Evolutionary conservation across 768 basidiomycete species (phyloP), one percentile per base, ranked within the genome.

Genomic region (Mycena olivaceomarginata): DNA sequence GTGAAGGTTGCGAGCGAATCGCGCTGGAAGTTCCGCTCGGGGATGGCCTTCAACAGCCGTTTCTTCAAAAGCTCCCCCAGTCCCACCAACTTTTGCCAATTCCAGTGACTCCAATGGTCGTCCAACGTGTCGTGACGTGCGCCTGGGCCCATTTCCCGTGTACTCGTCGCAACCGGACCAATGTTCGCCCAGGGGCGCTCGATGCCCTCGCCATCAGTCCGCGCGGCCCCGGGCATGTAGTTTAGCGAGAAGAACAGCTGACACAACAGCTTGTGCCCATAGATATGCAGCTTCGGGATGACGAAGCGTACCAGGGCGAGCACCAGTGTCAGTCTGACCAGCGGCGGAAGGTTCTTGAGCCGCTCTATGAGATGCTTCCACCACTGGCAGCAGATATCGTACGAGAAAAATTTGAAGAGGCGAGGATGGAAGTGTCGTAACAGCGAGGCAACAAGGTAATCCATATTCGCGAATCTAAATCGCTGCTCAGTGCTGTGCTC

Each of bases 131-230:
- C 48, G 16, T 48, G 48, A 15, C 48, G 15, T 5, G 48, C 7
- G 48, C 48, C 48, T 11, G 48, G 48, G 16, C 48, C 48, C 11
- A 11, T 48, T 12, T 12, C 48, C 15, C 9, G 5, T 15, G 48
- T 48, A 18, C 48, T 48, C 48, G 48, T 48, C 11, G 48, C 48
- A 48, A 48, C 16, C 11, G 48, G 11, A 5, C 48, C 48, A 15
- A 48, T 48, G 43, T 12, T 43, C 6, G 43, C 43, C n/a, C 43
- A 43, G 0, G 77, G 69, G 0, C 82, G 78, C 59, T 89, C 88
- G 0, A 84, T 81, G 0, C 77, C 85, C 67, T 89, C 87, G 0
- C 87, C 85, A 78, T 86, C 85, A 4, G 81, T 82, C 2, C 83
- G 81, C 15, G 83, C 85, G 39, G 79, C 79, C 2, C 83, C 80